These are phyloP conservation scores for Sphaerosporella brunnea DNA, from an alignment of 495 filamentous ascomycete genomes.

Conservation along the genomic window DNA sequence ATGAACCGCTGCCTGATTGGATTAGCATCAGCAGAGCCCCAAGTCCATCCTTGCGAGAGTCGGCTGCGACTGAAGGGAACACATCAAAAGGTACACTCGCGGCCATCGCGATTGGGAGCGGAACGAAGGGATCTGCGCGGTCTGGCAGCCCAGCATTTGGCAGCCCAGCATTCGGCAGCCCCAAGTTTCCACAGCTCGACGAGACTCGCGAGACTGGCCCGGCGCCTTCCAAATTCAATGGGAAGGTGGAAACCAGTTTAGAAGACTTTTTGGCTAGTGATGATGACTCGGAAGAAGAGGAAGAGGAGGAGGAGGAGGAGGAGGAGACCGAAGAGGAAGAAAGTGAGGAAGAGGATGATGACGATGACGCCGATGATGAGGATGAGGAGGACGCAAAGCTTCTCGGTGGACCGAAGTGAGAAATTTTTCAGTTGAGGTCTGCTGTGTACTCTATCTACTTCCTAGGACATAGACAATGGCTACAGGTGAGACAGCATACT, in stretches of 20 bases:
- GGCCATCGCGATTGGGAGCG: slow-evolving; percentile 29
- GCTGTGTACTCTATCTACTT: background rate
- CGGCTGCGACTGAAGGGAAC: slow-evolving; percentile 21
- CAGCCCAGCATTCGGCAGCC: slow-evolving; percentile 27
- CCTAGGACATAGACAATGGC: background rate
- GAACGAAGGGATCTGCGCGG: slow-evolving; percentile 47
- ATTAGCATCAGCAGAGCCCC: slow-evolving; percentile 66
- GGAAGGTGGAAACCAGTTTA: slow-evolving; percentile 41
- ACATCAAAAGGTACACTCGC: slow-evolving; percentile 16
- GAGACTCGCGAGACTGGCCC: slow-evolving; percentile 15
- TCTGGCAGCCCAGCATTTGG: slow-evolving; percentile 26
- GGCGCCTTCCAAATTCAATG: slow-evolving; percentile 29
- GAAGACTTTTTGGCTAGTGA: slow-evolving; percentile 65
- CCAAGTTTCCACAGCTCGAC: slow-evolving; percentile 9
- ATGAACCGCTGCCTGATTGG: slow-evolving; percentile 67
- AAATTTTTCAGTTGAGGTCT: no score
- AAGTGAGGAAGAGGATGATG: slow-evolving; percentile 9
- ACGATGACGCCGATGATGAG: slow-evolving; percentile 10
- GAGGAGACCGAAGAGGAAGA: slow-evolving; percentile 10
- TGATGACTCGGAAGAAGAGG: slow-evolving; percentile 9
- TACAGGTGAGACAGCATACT: background rate
- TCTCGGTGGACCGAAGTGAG: slow-evolving; percentile 1
- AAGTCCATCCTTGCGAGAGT: slow-evolving; percentile 48
- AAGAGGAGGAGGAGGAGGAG: slow-evolving; percentile 7
- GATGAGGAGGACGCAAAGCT: slow-evolving; percentile 3